These are phyloP conservation scores for Metschnikowia borealis DNA, from an alignment of 805 yeast species.

Conservation along the genomic window DNA sequence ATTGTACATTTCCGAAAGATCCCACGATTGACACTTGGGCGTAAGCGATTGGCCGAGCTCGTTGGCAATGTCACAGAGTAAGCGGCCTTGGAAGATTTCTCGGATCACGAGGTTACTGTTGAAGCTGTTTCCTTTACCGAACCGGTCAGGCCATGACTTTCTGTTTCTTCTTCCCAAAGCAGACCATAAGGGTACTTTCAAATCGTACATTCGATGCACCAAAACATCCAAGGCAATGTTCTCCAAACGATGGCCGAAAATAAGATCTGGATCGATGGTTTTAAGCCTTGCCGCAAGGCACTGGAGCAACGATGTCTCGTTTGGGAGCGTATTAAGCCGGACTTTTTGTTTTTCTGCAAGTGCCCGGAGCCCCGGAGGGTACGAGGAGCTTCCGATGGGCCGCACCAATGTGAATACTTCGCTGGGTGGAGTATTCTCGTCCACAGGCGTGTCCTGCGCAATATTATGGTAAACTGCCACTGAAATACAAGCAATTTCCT, in stretches of 20 bases:
- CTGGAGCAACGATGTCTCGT: conserved; percentile 69
- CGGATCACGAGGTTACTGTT: conserved; percentile 55
- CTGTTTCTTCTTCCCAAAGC: conserved; percentile 78
- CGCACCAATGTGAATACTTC: conserved; percentile 70
- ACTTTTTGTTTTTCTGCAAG: conserved; percentile 53
- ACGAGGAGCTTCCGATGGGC: conserved; percentile 60
- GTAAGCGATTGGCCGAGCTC: conserved; percentile 93
- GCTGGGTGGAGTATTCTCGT: conserved; percentile 56
- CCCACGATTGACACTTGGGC: conserved; percentile 91
- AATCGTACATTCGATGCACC: conserved; percentile 74
- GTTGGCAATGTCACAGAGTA: conserved; percentile 88
- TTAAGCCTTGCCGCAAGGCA: conserved; percentile 71
- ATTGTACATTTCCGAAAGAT: conserved; percentile 83
- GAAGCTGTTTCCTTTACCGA: conserved; percentile 50
- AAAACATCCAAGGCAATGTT: conserved; percentile 73
- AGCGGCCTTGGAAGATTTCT: conserved; percentile 78
- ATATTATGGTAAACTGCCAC: conserved; percentile 65
- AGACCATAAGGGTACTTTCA: conserved; percentile 72
- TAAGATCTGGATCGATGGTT: conserved; percentile 82
- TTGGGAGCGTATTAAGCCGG: conserved; percentile 56
- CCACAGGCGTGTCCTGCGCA: conserved; percentile 72
- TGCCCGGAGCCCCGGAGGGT: conserved; percentile 74
- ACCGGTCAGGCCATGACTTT: conserved; percentile 72
- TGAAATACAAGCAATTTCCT: conserved; percentile 83
- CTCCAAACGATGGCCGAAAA: conserved; percentile 84